Conservation (phyloP, 2,329 filamentous ascomycete species). For the Fusarium sp. region DNA sequence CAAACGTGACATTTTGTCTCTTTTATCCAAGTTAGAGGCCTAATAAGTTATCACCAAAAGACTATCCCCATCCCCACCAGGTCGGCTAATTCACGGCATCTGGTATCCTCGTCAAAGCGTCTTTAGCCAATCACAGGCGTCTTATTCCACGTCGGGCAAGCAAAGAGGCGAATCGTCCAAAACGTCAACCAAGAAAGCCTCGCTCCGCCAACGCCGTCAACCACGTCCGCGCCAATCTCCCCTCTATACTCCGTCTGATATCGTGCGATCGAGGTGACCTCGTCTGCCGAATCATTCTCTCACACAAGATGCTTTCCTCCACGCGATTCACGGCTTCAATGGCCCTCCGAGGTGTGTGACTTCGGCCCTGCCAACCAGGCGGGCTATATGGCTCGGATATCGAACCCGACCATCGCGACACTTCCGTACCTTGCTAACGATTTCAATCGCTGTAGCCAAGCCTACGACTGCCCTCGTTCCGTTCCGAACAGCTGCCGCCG, state of each 20-base stretch:
- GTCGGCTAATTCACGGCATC: conserved; percentile 51
- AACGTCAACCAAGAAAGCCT: conserved; percentile 49
- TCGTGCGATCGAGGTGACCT: conserved; percentile 39
- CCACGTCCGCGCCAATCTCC: conserved; percentile 34
- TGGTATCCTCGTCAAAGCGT: neutral
- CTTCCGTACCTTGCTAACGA: conserved; percentile 20
- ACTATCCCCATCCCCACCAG: conserved; percentile 1
- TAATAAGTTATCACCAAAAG: conserved; percentile 32
- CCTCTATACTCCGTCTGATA: conserved; percentile 29
- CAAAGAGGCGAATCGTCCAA: conserved; percentile 50
- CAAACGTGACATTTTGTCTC: neutral
- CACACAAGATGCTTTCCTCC: conserved; percentile 60
- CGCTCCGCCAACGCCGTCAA: conserved; percentile 31
- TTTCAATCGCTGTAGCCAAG: conserved; percentile 66
- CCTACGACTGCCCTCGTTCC: conserved; percentile 73
- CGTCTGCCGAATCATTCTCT: conserved; percentile 34
- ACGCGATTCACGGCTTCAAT: conserved; percentile 66
- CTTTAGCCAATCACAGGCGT: conserved; percentile 50
- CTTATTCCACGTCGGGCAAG: conserved; percentile 47
- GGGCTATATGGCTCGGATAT: conserved; percentile 40
- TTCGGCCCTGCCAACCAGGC: conserved; percentile 26
- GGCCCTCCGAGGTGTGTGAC: conserved; percentile 64
- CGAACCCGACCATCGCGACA: conserved; percentile 20
- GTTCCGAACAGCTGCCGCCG: conserved; percentile 72
- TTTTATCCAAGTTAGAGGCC: neutral